These are phyloP conservation scores for Pisolithus sp. DNA, from an alignment of 768 basidiomycete genomes.

Conservation along the genomic window DNA sequence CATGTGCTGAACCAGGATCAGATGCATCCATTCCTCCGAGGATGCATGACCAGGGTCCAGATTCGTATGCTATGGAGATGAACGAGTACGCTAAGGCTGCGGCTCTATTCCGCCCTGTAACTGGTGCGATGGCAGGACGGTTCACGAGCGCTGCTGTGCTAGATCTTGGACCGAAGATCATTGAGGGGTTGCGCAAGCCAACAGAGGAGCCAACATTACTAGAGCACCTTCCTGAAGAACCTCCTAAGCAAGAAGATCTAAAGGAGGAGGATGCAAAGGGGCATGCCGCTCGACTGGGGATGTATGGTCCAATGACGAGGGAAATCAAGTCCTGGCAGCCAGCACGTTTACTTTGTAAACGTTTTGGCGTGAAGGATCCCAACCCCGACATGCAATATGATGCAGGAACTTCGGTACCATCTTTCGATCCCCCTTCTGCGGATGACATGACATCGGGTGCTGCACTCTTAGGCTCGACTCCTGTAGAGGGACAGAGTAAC, in stretches of 20 bases:
- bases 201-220: conserved; percentile 34
- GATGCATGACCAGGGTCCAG: conserved; percentile 49
- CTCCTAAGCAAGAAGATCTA: conserved; percentile 27
- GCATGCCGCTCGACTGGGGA: conserved; percentile 77
- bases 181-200: conserved; percentile 67
- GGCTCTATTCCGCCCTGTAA: conserved; percentile 83
- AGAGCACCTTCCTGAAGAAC: conserved; percentile 37
- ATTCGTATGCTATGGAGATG: conserved; percentile 77
- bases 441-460: not conserved
- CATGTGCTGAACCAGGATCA: conserved; percentile 50
- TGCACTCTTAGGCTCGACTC: not conserved
- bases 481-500: not conserved
- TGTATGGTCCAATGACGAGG: conserved; percentile 87
- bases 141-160: conserved; percentile 77
- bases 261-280: conserved; percentile 72
- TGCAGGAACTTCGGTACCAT: conserved; percentile 18
- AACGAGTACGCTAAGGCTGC: conserved; percentile 85
- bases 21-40: conserved; percentile 43
- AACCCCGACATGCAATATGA: conserved; percentile 47
- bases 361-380: conserved; percentile 90
- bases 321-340: conserved; percentile 75
- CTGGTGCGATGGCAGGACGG: conserved; percentile 86
- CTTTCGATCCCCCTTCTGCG: conserved; percentile 1
- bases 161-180: conserved; percentile 53
- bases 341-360: conserved; percentile 79